A percentile compares a stretch with the other conserved stretches of the same genome.
Evolutionary conservation across 257 asterid genomes (phyloP).

Genomic region (Linaria vulgaris): DNA sequence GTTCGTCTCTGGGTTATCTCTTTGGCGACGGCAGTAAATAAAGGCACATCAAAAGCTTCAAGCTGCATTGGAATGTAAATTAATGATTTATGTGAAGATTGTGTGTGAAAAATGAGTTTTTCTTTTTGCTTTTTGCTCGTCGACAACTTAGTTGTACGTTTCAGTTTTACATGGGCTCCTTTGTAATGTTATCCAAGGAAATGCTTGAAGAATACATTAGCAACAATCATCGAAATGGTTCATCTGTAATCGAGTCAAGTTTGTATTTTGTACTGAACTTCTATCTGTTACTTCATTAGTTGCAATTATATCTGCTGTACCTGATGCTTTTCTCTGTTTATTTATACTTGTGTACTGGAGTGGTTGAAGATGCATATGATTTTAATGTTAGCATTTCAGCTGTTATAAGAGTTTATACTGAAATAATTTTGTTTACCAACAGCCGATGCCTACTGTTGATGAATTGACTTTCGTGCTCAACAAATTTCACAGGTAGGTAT

Average conservation of each 20-base stretch:
- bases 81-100: conserved; percentile 4
- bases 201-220: conserved; percentile 18
- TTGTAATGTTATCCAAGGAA: conserved; percentile 18
- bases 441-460: no score
- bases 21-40: conserved; percentile 54
- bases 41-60: conserved; percentile 17
- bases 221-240: not conserved
- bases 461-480: no score
- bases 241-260: conserved; percentile 20
- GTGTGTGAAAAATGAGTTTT: conserved; percentile 19
- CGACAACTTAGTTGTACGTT: conserved; percentile 12
- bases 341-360: not conserved
- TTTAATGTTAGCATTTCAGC: no score
- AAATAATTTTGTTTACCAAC: no score
- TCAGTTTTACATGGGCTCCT: conserved; percentile 13
- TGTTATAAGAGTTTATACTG: no score
- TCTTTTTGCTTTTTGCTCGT: conserved; percentile 24
- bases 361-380: not conserved
- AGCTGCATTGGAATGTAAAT: conserved; percentile 14
- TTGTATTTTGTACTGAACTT: not conserved
- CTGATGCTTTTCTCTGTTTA: conserved; percentile 4
- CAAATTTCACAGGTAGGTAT: no score
- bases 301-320: not conserved
- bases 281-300: not conserved
- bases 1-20: conserved; percentile 60